Base-by-base conservation (phyloP, 108 stramenopile genomes). In the Parietichytrium sp. region DNA sequence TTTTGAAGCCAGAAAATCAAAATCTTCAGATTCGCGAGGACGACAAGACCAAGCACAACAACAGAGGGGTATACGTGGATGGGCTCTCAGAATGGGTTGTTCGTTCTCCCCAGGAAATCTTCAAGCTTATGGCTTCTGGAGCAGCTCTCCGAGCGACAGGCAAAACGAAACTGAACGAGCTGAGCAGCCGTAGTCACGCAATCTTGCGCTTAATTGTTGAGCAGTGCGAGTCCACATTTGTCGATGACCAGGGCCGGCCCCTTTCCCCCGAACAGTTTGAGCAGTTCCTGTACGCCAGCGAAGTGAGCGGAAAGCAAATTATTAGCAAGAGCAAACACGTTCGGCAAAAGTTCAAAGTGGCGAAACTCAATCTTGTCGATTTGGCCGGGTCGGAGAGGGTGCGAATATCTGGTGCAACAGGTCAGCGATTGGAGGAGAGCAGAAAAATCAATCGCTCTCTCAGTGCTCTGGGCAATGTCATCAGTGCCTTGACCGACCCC, bases 31-130 rank as follows among this genome's bases (percentile, higher is more conserved):
- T 92, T 42, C 86, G 91, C 10, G 91, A 92, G 81, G 90, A 91
- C 83, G 79, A 83, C 50, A 47, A 52, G 23, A n/a, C 31, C 48
- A 72, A 92, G 83, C 89, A 91, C 78, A 83, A 83, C 31, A 79
- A 51, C 36, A 25, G 45, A 48, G 85, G 91, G 7, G 91, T 92
- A 4, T 92, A 85, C 79, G 91, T 92, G 26, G 90, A 92, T 54
- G 88, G 89, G 3, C 86, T 91, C 27, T 87, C 86, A 15, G 91
- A 91, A 55, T 91, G 91, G 91, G 91, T 91, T 52, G 91, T 91
- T 12, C 87, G 91, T 48, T 80, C 84, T 13, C 90, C 91, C 10
- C 72, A 84, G 23, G 91, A 92, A 54, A 91, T 92, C n/a, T 92
- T 91, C 81, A 86, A 88, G 2, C 89, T 92, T 23, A 92, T 92